Base-by-base conservation (phyloP, 345 rosid species). In the Gossypium australe region DNA sequence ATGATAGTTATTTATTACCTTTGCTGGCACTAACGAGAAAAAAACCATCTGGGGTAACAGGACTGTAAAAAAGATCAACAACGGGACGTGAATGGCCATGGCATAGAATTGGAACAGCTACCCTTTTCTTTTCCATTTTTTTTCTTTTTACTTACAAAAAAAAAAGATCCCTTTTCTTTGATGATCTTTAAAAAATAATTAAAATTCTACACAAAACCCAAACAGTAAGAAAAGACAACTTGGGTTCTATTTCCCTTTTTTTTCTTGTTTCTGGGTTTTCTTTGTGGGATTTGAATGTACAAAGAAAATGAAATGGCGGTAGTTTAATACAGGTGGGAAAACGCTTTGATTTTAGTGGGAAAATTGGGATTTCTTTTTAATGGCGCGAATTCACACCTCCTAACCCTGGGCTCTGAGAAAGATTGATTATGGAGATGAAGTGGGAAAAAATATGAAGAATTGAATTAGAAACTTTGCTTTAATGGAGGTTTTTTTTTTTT, bases 61-160 rank as follows among this genome's bases (percentile, higher is more conserved):
- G 96, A 79, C 93, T 91, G 79, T 89, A 91, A 73, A 83, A 84
- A 13, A 91, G 84, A 86, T 85, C 94, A 60, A 91, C 92, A 13
- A 91, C 94, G 29, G 97, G 97, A 61, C 97, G 90, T 14, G 97
- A 91, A 86, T 91, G 97, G 13, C 97, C 94, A 62, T 91, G 97
- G 83, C 94, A 91, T 10, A 91, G 88, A 78, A 91, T 80, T 9
- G 97, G 92, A 70, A 80, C 88, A 0, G 88, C 87, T 74, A 89
- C 83, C 69, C 76, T 84, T 76, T 82, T 71, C 83, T 89, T 85
- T 11, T 89, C 83, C 89, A 84, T 85, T 34, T 12, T 71, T 11
- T 63, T 38, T 17, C 11, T 12, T 34, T 59, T 20, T 20, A 44
- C n/a, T 20, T 11, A 43, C 48, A 74, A 64, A n/a, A 25, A 10